Conservation (phyloP, 2,329 filamentous ascomycete genomes). For the Neopestalotiopsis sp. region DNA sequence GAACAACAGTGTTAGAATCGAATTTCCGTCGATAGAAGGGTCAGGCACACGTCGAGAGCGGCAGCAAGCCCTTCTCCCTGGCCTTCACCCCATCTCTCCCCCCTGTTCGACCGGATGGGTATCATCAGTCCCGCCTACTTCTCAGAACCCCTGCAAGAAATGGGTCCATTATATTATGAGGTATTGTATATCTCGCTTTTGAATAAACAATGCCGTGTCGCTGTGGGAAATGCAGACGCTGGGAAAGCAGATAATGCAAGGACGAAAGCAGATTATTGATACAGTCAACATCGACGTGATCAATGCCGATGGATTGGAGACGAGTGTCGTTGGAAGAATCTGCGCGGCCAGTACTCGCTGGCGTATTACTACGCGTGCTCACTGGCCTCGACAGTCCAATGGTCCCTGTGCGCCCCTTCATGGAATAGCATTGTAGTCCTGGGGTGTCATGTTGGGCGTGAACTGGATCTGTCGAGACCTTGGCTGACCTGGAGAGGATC, state of each 20-base stretch:
- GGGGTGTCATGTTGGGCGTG: conserved; percentile 51
- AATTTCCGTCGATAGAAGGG: neutral
- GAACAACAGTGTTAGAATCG: conserved; percentile 10
- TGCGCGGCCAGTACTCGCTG: too few species aligned
- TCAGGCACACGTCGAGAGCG: neutral
- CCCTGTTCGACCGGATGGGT: conserved; percentile 4
- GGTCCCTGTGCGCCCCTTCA: conserved; percentile 24
- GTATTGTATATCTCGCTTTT: conserved; percentile 17
- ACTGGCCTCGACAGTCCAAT: neutral
- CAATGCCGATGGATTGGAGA: conserved; percentile 3
- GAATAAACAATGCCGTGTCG: conserved; percentile 9
- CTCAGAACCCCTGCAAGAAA: conserved; percentile 1
- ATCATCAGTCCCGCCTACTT: conserved; percentile 11
- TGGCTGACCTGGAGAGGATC: conserved; percentile 42
- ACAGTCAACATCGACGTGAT: neutral
- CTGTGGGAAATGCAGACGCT: conserved; percentile 19
- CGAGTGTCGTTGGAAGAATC: neutral
- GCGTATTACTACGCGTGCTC: too few species aligned
- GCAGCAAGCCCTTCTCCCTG: neutral
- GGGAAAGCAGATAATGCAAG: conserved; percentile 16
- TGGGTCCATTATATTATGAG: conserved; percentile 19
- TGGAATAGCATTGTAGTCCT: conserved; percentile 41
- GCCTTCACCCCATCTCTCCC: neutral
- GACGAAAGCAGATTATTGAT: conserved; percentile 9
- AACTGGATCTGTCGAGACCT: conserved; percentile 52